Evolutionary conservation across 2,329 filamentous ascomycete species (phyloP).

Genomic region (Hypoxylon sp.): DNA sequence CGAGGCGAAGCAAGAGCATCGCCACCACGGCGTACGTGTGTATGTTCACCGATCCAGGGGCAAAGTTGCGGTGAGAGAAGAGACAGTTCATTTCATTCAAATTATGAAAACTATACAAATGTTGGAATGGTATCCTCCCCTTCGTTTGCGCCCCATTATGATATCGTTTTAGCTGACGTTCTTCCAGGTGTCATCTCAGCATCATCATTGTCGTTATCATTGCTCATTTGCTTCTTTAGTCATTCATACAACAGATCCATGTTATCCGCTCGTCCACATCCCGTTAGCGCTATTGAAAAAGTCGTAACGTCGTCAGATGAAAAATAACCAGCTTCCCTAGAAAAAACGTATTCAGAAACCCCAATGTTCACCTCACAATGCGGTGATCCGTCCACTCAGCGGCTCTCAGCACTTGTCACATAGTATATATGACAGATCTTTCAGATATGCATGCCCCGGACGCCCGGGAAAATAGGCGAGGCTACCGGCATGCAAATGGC

Average conservation of each 20-base stretch:
- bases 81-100: slow-evolving; percentile 26
- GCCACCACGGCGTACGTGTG: slow-evolving; percentile 25
- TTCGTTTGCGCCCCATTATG: slow-evolving; percentile 27
- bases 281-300: slow-evolving; percentile 10
- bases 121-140: slow-evolving; percentile 18
- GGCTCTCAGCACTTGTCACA: slow-evolving; percentile 18
- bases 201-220: slow-evolving; percentile 18
- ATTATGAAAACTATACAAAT: slow-evolving; percentile 3
- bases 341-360: slow-evolving; percentile 13
- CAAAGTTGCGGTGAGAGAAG: slow-evolving; percentile 38
- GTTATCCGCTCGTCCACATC: neutral
- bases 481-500: slow-evolving; percentile 22
- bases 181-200: slow-evolving; percentile 23
- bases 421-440: slow-evolving; percentile 1
- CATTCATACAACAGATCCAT: slow-evolving; percentile 17
- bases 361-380: neutral
- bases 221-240: slow-evolving; percentile 15
- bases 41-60: slow-evolving; percentile 7
- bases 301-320: slow-evolving; percentile 28
- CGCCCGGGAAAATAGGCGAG: slow-evolving; percentile 16
- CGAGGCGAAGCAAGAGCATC: slow-evolving; percentile 36
- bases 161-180: slow-evolving; percentile 15
- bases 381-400: slow-evolving; percentile 21
- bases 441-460: slow-evolving; percentile 31
- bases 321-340: neutral